phyloP scores from a whole-genome alignment of 768 basidiomycete species.

The Lentinula raphanica region DNA sequence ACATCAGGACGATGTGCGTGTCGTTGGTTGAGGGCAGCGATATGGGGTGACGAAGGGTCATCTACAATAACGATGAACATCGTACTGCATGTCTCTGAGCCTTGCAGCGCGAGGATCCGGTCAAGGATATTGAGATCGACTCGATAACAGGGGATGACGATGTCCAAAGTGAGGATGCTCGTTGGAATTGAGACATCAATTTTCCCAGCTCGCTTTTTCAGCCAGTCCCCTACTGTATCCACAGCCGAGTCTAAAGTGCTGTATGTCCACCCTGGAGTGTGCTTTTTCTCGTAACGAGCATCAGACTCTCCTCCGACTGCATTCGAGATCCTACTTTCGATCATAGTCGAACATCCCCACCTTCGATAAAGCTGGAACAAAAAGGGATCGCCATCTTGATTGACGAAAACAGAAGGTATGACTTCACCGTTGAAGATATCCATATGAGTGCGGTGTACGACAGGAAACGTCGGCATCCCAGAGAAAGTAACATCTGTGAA shows the following conservation, averaged over 20 bases:
- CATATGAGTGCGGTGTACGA: constrained; percentile 50
- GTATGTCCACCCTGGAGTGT: constrained; percentile 44
- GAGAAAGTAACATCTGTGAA: constrained; percentile 52
- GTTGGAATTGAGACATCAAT: constrained; percentile 14
- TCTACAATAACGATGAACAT: constrained; percentile 61
- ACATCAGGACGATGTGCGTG: constrained; percentile 43
- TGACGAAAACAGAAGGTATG: constrained; percentile 47
- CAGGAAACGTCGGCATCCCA: constrained; percentile 60
- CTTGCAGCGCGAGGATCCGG: constrained; percentile 37
- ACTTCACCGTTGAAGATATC: constrained; percentile 48
- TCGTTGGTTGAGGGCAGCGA: constrained; percentile 31
- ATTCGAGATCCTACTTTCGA: constrained; percentile 37
- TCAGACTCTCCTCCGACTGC: constrained; percentile 37
- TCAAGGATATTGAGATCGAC: constrained; percentile 41
- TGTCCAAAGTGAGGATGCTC: constrained; percentile 45
- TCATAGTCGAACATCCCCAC: constrained; percentile 46
- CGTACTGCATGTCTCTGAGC: constrained; percentile 36
- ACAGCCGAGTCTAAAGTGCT: constrained; percentile 38
- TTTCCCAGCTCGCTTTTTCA: constrained; percentile 14
- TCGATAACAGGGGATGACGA: constrained; percentile 53
- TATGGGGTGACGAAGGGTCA: constrained; percentile 38
- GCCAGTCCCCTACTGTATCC: constrained; percentile 28
- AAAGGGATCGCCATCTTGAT: constrained; percentile 57
- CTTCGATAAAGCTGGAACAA: constrained; percentile 57
- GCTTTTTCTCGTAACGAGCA: constrained; percentile 45